Percentiles rank a stretch among this genome's conserved stretches.
Conservation (phyloP, 2,329 filamentous ascomycete genomes). For the Mollisiaceae sp. region DNA sequence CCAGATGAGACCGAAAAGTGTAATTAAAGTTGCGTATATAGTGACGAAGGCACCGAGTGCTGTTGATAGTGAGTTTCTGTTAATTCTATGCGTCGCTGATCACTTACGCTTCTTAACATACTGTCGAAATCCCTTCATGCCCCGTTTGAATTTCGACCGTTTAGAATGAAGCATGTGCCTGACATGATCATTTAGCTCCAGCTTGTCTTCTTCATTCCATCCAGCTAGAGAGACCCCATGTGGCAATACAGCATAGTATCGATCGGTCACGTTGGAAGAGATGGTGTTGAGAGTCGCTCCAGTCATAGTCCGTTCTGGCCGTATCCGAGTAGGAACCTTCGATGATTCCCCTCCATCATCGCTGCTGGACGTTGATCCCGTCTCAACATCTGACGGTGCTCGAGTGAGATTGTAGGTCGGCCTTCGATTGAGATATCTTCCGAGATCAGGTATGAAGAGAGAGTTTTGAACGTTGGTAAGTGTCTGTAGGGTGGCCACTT, state of each 20-base stretch:
- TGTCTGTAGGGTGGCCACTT: conserved; percentile 77
- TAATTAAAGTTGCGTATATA: conserved; percentile 81
- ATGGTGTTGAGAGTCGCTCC: conserved; percentile 57
- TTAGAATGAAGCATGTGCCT: conserved; percentile 86
- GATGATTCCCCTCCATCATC: conserved; percentile 15
- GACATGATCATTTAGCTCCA: conserved; percentile 81
- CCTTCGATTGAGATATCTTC: conserved; percentile 73
- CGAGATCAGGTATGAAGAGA: conserved; percentile 83
- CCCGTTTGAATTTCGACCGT: conserved; percentile 77
- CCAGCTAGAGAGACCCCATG: conserved; percentile 73
- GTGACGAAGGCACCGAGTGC: conserved; percentile 84
- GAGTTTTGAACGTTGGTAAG: conserved; percentile 91
- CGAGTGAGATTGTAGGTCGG: conserved; percentile 78
- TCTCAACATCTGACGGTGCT: conserved; percentile 42
- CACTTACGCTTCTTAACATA: conserved; percentile 72
- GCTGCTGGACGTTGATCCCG: conserved; percentile 25
- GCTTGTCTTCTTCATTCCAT: conserved; percentile 77
- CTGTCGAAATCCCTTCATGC: conserved; percentile 79
- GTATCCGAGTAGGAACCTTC: conserved; percentile 15
- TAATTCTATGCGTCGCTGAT: conserved; percentile 9
- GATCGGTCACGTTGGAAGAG: conserved; percentile 69
- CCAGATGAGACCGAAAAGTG: conserved; percentile 84
- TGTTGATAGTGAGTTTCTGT: conserved; percentile 38
- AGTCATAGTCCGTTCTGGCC: conserved; percentile 34
- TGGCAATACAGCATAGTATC: conserved; percentile 79